Evolutionary conservation across 805 yeast genomes (phyloP), one percentile per base, ranked within the genome.

Genomic region (Candida sakaeoensis): DNA sequence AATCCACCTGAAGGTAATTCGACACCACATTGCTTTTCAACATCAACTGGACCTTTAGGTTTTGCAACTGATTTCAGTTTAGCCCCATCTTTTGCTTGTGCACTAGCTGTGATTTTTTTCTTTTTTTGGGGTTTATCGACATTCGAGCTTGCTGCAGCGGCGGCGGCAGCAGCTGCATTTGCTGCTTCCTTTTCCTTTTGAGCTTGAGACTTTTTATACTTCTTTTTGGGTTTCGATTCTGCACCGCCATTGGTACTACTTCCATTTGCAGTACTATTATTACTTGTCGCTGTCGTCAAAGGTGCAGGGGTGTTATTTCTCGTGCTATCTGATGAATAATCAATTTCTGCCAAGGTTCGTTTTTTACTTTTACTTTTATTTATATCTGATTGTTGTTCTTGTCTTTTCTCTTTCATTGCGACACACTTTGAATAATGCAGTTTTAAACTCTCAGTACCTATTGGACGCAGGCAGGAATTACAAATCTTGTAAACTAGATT

Each of bases 11-110:
- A 85, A 0, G 96, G 89, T 44, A 93, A 66, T 5, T 87, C 85
- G 9, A 93, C 98, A 60, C 99, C 99, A 71, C 99, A 93, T 63
- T 93, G 98, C 49, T 78, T 79, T 55, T 89, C 95, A 35, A 89
- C 95, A 59, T 89, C 95, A 17, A 89, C 89, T 3, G 95, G 90
- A 18, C 90, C 83, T 62, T 85, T 76, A 42, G 80, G 71, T 60
- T 84, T 80, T 36, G 79, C 61, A 31, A 72, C 60, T 23, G 77
- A 37, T 44, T 65, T 68, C 12, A 63, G 57, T 31, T 37, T 38
- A 8, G 34, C 8, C 12, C 9, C 12, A 23, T 22, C 39, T 35
- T 61, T 58, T 10, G 60, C 47, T 15, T 46, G 57, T 51, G 75
- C 68, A 43, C 59, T 53, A 46, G 61, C 63, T 45, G 57, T 59